Evolutionary conservation across 2,329 filamentous ascomycete genomes (phyloP).

Genomic region (Arthrobotrys musiformis): DNA sequence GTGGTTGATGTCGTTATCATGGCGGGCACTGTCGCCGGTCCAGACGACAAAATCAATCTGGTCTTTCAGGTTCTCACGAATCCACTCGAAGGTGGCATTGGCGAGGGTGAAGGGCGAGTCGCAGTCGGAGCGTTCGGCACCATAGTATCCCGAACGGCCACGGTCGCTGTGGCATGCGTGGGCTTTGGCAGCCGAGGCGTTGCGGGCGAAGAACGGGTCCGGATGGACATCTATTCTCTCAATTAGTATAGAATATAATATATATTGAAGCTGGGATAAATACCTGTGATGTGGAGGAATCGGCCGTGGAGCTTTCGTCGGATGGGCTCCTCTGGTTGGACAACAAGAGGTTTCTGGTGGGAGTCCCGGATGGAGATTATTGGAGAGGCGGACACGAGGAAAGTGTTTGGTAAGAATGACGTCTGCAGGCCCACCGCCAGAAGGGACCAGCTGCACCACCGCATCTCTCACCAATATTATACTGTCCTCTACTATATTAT

Average conservation of each 20-base stretch:
- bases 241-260: slow-evolving; percentile 20
- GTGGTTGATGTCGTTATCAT: slow-evolving; percentile 84
- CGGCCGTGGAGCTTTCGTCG: slow-evolving; percentile 71
- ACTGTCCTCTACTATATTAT: background rate
- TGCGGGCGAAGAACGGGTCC: slow-evolving; percentile 78
- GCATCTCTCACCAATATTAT: slow-evolving; percentile 33
- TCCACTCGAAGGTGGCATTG: slow-evolving; percentile 91
- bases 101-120: slow-evolving; percentile 83
- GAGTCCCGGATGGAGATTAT: background rate
- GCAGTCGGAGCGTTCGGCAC: slow-evolving; percentile 87
- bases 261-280: slow-evolving; percentile 56
- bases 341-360: slow-evolving; percentile 12
- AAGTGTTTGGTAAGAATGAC: slow-evolving; percentile 7
- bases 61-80: slow-evolving; percentile 79
- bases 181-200: slow-evolving; percentile 77
- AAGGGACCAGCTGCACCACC: slow-evolving; percentile 38
- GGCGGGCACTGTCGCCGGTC: slow-evolving; percentile 89
- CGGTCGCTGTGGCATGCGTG: slow-evolving; percentile 81
- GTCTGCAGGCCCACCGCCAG: slow-evolving; percentile 26
- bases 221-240: slow-evolving; percentile 81
- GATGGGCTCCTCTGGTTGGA: slow-evolving; percentile 30
- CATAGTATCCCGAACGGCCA: slow-evolving; percentile 82
- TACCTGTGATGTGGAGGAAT: slow-evolving; percentile 91
- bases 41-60: slow-evolving; percentile 89
- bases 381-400: slow-evolving; percentile 34